Evolutionary conservation across 148 eudicot species (phyloP).

Genomic region (Rhododendron simsii): DNA sequence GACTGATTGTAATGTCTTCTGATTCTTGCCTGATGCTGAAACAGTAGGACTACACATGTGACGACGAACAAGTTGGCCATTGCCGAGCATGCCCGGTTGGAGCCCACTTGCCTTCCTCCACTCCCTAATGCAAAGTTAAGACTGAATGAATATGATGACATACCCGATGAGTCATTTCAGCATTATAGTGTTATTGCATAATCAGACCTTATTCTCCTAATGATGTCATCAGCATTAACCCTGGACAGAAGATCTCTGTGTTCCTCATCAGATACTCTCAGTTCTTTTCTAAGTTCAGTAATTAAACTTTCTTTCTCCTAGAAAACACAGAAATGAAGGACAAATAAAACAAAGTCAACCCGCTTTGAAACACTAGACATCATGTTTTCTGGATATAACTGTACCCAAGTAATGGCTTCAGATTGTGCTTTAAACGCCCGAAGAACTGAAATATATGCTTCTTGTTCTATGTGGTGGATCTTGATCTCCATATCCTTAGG

Average conservation of each 20-base stretch:
- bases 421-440: constrained; percentile 91
- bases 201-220: constrained; percentile 51
- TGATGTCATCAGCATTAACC: constrained; percentile 49
- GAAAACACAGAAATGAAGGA: constrained; percentile 15
- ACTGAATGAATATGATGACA: constrained; percentile 2
- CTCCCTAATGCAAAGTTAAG: constrained; percentile 31
- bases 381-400: neutral
- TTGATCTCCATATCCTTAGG: constrained; percentile 76
- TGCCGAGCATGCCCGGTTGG: constrained; percentile 29
- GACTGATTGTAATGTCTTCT: constrained; percentile 29
- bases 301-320: constrained; percentile 82
- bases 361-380: neutral
- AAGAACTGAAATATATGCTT: constrained; percentile 77
- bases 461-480: constrained; percentile 82
- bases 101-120: constrained; percentile 47
- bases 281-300: constrained; percentile 61
- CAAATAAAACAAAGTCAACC: constrained; percentile 7
- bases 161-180: neutral
- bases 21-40: constrained; percentile 50
- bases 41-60: constrained; percentile 39
- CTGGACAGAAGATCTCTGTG: constrained; percentile 58
- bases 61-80: constrained; percentile 30
- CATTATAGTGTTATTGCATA: neutral
- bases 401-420: constrained; percentile 86
- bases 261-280: constrained; percentile 56